Evolutionary conservation across 2,329 filamentous ascomycete species (phyloP).

Genomic region (Endothia cerciana): DNA sequence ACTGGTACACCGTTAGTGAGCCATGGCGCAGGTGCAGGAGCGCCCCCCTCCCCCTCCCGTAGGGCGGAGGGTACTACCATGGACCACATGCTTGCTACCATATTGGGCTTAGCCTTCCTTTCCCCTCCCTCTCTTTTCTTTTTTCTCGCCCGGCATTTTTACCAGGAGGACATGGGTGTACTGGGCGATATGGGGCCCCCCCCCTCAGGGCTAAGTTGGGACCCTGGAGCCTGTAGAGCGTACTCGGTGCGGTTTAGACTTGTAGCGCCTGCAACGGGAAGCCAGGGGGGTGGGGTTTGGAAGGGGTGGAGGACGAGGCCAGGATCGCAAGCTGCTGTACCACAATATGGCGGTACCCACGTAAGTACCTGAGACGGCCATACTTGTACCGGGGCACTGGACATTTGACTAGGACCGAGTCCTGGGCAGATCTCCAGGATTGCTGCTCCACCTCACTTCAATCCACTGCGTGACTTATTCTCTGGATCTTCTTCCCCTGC

Average conservation of each 20-base stretch:
- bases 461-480: constrained; percentile 3
- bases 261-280: background rate
- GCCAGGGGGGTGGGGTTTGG: background rate
- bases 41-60: background rate
- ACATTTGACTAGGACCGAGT: background rate
- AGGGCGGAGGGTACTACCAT: constrained; percentile 4
- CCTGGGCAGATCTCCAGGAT: background rate
- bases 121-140: background rate
- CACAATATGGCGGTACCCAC: background rate
- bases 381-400: background rate
- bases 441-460: background rate
- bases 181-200: background rate
- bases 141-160: background rate
- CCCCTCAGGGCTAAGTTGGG: background rate
- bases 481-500: background rate
- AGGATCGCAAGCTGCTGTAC: background rate
- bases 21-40: background rate
- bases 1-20: background rate
- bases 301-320: background rate
- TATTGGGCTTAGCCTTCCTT: background rate
- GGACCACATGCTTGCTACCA: background rate
- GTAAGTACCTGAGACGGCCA: background rate
- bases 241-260: background rate
- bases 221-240: background rate
- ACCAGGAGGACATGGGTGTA: background rate